Evolutionary conservation across 2,329 filamentous ascomycete species (phyloP).

Genomic region (Aspergillus quadrilineatus): DNA sequence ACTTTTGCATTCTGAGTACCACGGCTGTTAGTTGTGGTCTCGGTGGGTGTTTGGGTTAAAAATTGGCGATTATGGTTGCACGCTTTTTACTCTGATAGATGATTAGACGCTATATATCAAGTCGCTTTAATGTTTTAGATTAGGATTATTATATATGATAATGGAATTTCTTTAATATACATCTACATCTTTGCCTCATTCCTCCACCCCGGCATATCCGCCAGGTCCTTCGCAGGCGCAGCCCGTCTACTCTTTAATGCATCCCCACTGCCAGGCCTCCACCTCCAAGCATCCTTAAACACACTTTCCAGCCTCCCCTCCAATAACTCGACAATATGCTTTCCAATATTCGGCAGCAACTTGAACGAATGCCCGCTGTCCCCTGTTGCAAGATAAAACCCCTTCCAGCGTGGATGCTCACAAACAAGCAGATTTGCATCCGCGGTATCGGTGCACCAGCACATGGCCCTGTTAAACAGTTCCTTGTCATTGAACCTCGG

Average conservation of each 20-base stretch:
- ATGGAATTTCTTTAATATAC: background rate
- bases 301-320: background rate
- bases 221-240: constrained; percentile 2
- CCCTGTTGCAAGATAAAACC: background rate
- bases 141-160: background rate
- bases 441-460: constrained; percentile 6
- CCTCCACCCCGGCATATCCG: constrained; percentile 6
- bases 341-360: constrained; percentile 3
- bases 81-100: background rate
- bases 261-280: constrained; percentile 6
- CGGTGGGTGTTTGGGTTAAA: background rate
- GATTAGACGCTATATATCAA: background rate
- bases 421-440: constrained; percentile 5
- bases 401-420: constrained; percentile 3
- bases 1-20: background rate
- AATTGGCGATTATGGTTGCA: background rate
- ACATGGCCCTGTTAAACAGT: constrained; percentile 5
- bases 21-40: background rate
- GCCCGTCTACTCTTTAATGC: constrained; percentile 1
- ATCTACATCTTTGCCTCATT: constrained; percentile 1
- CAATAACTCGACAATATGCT: constrained; percentile 3
- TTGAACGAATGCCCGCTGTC: constrained; percentile 9
- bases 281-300: background rate
- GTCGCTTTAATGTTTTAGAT: background rate
- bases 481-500: background rate